Evolutionary conservation across 2,329 filamentous ascomycete genomes (phyloP).

Genomic region (Venturia nashicola): DNA sequence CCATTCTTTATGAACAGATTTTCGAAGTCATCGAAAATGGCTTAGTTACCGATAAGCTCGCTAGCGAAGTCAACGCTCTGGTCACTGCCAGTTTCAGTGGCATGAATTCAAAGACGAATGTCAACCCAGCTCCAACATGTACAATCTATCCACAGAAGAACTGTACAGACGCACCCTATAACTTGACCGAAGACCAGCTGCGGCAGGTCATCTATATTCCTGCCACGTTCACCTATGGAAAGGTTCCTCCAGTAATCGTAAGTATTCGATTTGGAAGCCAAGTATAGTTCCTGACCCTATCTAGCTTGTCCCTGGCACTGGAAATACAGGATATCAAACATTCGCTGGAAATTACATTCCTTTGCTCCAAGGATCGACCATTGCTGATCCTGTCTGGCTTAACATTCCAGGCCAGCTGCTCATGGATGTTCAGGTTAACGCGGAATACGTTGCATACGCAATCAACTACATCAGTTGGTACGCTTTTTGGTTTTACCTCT

Average conservation of each 20-base stretch:
- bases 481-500: slow-evolving; percentile 17
- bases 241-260: slow-evolving; percentile 33
- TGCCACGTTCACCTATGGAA: slow-evolving; percentile 33
- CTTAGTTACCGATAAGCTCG: background rate
- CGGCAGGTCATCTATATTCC: slow-evolving; percentile 43
- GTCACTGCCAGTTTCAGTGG: background rate
- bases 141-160: slow-evolving; percentile 20
- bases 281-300: background rate
- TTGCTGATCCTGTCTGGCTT: slow-evolving; percentile 41
- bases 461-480: slow-evolving; percentile 41
- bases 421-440: slow-evolving; percentile 37
- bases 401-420: slow-evolving; percentile 40
- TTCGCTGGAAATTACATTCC: slow-evolving; percentile 38
- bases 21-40: background rate
- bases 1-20: background rate
- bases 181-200: slow-evolving; percentile 32
- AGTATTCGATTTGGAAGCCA: background rate
- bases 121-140: background rate
- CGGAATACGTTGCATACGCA: slow-evolving; percentile 45
- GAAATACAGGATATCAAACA: slow-evolving; percentile 32
- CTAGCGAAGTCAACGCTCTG: background rate
- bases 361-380: slow-evolving; percentile 29
- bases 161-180: slow-evolving; percentile 35
- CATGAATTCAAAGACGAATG: slow-evolving; percentile 1
- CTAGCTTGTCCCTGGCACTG: slow-evolving; percentile 40